These are phyloP conservation scores for Galerina marginata DNA, from an alignment of 768 basidiomycete genomes.

Conservation along the genomic window DNA sequence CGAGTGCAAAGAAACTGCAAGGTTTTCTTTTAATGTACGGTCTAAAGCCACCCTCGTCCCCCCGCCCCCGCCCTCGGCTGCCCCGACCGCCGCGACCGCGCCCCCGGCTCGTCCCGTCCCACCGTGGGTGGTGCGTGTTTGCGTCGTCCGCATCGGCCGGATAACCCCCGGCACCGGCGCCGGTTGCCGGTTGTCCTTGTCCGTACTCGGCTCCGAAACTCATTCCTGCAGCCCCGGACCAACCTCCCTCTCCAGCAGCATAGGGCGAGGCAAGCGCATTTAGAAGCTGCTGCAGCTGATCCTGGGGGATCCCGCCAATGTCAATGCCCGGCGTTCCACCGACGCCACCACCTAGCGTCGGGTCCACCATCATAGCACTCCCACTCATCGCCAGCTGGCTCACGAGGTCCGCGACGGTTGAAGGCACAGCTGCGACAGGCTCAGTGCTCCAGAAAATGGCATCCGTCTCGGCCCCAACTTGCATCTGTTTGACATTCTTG, in stretches of 20 bases:
- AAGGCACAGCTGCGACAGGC: constrained; percentile 33
- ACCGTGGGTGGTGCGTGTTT: constrained; percentile 43
- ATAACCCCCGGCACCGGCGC: constrained; percentile 46
- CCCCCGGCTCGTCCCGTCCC: constrained; percentile 46
- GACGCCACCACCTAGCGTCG: constrained; percentile 41
- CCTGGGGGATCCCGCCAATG: constrained; percentile 40
- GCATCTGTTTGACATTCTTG: constrained; percentile 65
- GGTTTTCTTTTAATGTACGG: constrained; percentile 80
- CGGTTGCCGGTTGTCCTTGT: constrained; percentile 30
- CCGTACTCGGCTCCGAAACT: constrained; percentile 55
- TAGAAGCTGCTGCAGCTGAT: constrained; percentile 69
- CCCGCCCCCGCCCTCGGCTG: constrained; percentile 51
- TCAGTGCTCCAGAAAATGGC: constrained; percentile 66
- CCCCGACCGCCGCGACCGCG: constrained; percentile 66
- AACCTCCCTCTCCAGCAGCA: constrained; percentile 35
- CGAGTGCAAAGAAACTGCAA: constrained; percentile 89
- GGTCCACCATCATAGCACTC: constrained; percentile 31
- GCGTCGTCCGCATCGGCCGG: constrained; percentile 28
- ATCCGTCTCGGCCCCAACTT: constrained; percentile 68
- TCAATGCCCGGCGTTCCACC: constrained; percentile 28
- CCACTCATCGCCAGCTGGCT: constrained; percentile 56
- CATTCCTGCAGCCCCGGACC: constrained; percentile 43
- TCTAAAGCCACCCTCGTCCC: constrained; percentile 69
- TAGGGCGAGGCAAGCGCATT: constrained; percentile 17
- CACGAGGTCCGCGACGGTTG: constrained; percentile 74